Conservation (phyloP, 176 grass and related monocot species). For the Aegilops speltoides region DNA sequence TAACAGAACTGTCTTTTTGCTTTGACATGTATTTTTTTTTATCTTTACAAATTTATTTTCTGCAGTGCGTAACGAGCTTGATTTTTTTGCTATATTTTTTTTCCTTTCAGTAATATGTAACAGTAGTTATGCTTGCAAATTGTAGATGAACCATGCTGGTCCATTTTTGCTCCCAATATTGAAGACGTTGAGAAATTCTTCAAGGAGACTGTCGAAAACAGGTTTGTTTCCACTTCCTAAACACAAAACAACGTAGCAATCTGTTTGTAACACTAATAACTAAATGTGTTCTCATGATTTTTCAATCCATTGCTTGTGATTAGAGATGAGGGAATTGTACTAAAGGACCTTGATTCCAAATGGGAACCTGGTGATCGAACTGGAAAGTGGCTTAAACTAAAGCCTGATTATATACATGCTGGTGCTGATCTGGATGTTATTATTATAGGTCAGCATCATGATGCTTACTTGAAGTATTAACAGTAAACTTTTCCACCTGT, state of each 20-base stretch:
- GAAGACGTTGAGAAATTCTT: constrained; percentile 96
- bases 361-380: constrained; percentile 92
- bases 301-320: constrained; percentile 20
- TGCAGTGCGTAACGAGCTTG: constrained; percentile 10
- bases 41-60: constrained; percentile 13
- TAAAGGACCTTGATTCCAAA: constrained; percentile 94
- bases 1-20: background rate
- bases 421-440: constrained; percentile 94
- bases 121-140: constrained; percentile 23
- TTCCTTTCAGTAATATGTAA: background rate
- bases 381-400: constrained; percentile 96
- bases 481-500: background rate
- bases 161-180: constrained; percentile 59
- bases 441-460: constrained; percentile 76
- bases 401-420: constrained; percentile 95
- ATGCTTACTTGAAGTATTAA: constrained; percentile 8
- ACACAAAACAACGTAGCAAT: background rate
- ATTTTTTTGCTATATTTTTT: background rate
- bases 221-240: constrained; percentile 43
- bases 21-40: constrained; percentile 1
- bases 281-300: constrained; percentile 1
- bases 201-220: constrained; percentile 91
- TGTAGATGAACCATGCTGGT: constrained; percentile 93
- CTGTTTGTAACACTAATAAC: constrained; percentile 14
- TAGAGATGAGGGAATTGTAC: constrained; percentile 91